Conservation (phyloP, 306 rosid genomes). For the Cucurbita argyrosperma region DNA sequence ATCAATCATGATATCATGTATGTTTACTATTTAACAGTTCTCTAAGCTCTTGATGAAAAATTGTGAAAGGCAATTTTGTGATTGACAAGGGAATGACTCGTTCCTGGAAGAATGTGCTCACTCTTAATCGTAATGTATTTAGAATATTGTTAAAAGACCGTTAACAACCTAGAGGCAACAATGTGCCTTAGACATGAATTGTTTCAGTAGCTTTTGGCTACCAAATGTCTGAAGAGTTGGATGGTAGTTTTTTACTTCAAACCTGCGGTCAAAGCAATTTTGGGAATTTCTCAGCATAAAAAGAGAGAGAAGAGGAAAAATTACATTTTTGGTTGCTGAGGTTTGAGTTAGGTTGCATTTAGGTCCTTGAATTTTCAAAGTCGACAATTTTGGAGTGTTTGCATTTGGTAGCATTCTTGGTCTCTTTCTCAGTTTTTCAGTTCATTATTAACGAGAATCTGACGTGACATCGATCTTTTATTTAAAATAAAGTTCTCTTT, state of each 20-base stretch:
- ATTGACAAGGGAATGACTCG: background rate
- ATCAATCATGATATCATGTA: background rate
- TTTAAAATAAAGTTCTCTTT: too few species aligned
- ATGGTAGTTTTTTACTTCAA: background rate
- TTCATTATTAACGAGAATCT: too few species aligned
- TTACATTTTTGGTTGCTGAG: too few species aligned
- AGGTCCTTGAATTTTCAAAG: too few species aligned
- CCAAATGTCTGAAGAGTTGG: background rate
- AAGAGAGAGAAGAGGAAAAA: too few species aligned
- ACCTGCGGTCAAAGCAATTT: background rate
- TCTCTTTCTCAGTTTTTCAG: too few species aligned
- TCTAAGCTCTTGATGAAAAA: background rate
- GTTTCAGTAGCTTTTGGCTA: background rate
- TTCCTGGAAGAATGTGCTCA: background rate
- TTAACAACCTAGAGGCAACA: background rate
- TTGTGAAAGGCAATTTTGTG: background rate
- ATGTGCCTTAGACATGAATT: background rate
- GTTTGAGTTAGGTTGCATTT: too few species aligned
- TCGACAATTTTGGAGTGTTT: too few species aligned
- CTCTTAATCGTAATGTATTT: background rate
- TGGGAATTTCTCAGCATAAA: too few species aligned
- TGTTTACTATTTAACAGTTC: background rate
- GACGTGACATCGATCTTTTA: too few species aligned
- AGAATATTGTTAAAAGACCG: background rate
- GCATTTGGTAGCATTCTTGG: too few species aligned